Evolutionary conservation across 306 rosid species (phyloP).

Genomic region (Acmispon strigosus): DNA sequence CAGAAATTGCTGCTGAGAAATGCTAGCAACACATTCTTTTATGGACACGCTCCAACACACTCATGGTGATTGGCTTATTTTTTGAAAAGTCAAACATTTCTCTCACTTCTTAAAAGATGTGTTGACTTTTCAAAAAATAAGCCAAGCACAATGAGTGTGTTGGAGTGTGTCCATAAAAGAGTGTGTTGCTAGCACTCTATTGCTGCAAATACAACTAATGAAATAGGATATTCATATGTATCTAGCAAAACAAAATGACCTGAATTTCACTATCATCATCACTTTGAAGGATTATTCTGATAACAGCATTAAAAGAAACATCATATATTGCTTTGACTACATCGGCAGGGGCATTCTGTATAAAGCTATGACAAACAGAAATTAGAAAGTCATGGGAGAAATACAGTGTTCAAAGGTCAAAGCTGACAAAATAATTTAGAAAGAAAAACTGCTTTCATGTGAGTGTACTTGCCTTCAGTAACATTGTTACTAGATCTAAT

Average conservation of each 20-base stretch:
- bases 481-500: conserved; percentile 79
- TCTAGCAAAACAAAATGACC: conserved; percentile 35
- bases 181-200: too few species aligned
- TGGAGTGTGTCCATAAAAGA: too few species aligned
- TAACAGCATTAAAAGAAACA: conserved; percentile 63
- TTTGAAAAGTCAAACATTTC: too few species aligned
- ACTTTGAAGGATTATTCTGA: conserved; percentile 65
- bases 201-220: neutral
- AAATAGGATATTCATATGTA: neutral
- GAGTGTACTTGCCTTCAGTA: conserved; percentile 78
- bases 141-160: too few species aligned
- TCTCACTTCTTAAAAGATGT: too few species aligned
- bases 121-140: too few species aligned
- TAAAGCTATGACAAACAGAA: conserved; percentile 30
- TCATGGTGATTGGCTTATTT: too few species aligned
- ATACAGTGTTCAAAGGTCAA: conserved; percentile 11
- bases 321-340: conserved; percentile 68
- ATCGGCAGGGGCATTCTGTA: conserved; percentile 82
- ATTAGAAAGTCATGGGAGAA: conserved; percentile 27
- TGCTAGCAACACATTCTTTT: too few species aligned
- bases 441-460: conserved; percentile 4
- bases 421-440: neutral
- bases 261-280: conserved; percentile 93
- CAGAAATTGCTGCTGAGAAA: conserved; percentile 14
- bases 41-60: too few species aligned